A percentile compares a stretch with the other conserved stretches of the same genome.
Conservation (phyloP, 306 rosid species). For the Geum urbanum region DNA sequence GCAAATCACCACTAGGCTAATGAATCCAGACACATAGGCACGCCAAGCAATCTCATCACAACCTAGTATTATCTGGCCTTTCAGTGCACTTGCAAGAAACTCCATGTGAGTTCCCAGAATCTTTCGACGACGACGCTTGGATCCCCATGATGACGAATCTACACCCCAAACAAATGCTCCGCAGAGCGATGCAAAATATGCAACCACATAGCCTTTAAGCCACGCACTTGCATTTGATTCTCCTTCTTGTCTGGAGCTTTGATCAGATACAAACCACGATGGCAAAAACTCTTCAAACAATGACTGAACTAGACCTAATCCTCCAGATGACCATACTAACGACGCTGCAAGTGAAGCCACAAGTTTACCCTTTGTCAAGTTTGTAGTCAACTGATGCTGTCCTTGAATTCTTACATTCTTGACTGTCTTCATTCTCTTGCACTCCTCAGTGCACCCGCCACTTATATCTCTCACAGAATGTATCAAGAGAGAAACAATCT, state of each 20-base stretch:
- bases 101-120: conserved; percentile 74
- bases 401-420: conserved; percentile 52
- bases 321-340: conserved; percentile 80
- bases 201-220: conserved; percentile 78
- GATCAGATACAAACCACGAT: conserved; percentile 83
- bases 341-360: conserved; percentile 90
- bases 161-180: conserved; percentile 90
- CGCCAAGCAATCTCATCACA: conserved; percentile 83
- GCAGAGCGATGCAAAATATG: conserved; percentile 72
- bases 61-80: conserved; percentile 82
- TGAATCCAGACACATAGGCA: conserved; percentile 69
- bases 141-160: conserved; percentile 70
- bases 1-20: conserved; percentile 78
- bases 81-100: conserved; percentile 77
- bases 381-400: conserved; percentile 54
- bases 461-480: conserved; percentile 64
- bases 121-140: conserved; percentile 75
- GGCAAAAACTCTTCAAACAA: conserved; percentile 79
- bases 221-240: conserved; percentile 58
- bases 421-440: conserved; percentile 43
- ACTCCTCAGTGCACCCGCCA: conserved; percentile 36
- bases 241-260: conserved; percentile 50
- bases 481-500: conserved; percentile 73
- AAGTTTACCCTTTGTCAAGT: conserved; percentile 67
- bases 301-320: conserved; percentile 62